Evolutionary conservation across 2,329 filamentous ascomycete genomes (phyloP), one percentile per base, ranked within the genome.

Genomic region (Corynespora cassiicola): DNA sequence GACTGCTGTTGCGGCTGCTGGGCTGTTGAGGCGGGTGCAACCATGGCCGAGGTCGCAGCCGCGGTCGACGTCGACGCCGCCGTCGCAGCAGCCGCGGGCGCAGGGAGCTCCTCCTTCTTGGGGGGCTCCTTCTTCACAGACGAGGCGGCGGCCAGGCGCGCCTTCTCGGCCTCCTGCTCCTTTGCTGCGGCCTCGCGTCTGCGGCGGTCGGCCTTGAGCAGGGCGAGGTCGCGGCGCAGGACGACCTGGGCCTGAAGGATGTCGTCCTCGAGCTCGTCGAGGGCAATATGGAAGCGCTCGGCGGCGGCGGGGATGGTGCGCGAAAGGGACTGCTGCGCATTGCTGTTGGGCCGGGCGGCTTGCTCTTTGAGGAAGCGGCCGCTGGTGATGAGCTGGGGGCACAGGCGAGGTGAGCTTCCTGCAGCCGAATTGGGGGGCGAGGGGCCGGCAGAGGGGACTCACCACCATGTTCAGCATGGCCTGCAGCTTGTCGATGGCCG

Each of bases 231-330:
- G 30, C 66, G 41, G 6, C 65, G 58, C 36, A 69, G 42, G 7
- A 68, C 65, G 0, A 53, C 47, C 21, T 69, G 63, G 6, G 66
- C 64, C 12, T 56, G 48, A 40, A 47, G 52, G 26, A 78, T 54
- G 36, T 78, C 69, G 28, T 66, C 65, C 50, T 78, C 75, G 10
- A 79, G 65, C 40, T 72, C 65, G 56, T 79, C 75, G n/a, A 79
- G 69, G n/a, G 72, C 70, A 30, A 75, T 67, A 50, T 79, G 73
- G 44, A 75, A 79, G 47, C 68, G 61, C 21, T 65, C 61, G 11
- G 66, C 60, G 18, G 72, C 72, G 11, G 53, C 56, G 3, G 74
- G 69, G 10, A 78, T 55, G 25, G 58, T 65, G 33, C 71, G 63
- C 45, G 70, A 58, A 47, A 68, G 20, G 45, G 50, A 37, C 45